These are phyloP conservation scores for Phoma sp. DNA, from an alignment of 2,329 filamentous ascomycete genomes.

Conservation along the genomic window DNA sequence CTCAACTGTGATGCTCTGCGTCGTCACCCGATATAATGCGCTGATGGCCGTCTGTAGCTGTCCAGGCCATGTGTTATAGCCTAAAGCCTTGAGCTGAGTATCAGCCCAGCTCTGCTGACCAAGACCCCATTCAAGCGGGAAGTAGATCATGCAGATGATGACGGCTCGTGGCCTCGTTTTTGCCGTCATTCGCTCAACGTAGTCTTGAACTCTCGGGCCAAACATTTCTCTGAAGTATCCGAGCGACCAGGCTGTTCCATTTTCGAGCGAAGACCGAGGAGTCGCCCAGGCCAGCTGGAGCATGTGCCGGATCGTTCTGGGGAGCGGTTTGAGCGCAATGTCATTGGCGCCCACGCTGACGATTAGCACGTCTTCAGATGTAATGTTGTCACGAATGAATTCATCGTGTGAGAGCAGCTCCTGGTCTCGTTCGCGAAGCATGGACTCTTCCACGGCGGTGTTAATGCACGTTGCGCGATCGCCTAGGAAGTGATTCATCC, in stretches of 20 bases:
- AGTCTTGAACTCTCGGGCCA: slow-evolving; percentile 33
- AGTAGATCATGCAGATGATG: slow-evolving; percentile 50
- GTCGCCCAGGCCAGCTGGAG: slow-evolving; percentile 42
- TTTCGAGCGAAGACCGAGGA: slow-evolving; percentile 27
- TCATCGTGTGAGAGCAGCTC: slow-evolving; percentile 40
- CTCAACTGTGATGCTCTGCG: slow-evolving; percentile 32
- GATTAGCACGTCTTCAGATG: slow-evolving; percentile 39
- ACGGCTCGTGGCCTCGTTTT: slow-evolving; percentile 43
- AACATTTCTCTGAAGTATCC: slow-evolving; percentile 44
- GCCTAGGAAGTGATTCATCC: slow-evolving; percentile 44
- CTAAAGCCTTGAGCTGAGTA: slow-evolving; percentile 35
- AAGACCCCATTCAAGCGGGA: slow-evolving; percentile 37
- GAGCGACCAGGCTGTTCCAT: slow-evolving; percentile 34
- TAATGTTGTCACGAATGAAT: slow-evolving; percentile 45
- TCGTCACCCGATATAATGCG: slow-evolving; percentile 42
- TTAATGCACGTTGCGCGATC: slow-evolving; percentile 46
- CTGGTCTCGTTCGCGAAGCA: slow-evolving; percentile 40
- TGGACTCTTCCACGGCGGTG: slow-evolving; percentile 43
- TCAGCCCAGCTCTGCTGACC: slow-evolving; percentile 45
- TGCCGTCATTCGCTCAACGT: slow-evolving; percentile 33
- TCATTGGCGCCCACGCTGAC: slow-evolving; percentile 49
- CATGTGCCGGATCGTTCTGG: slow-evolving; percentile 41
- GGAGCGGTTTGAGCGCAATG: slow-evolving; percentile 39
- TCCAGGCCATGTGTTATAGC: slow-evolving; percentile 38
- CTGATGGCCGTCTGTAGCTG: slow-evolving; percentile 44